Evolutionary conservation across 805 yeast species (phyloP).

Genomic region (Candida berthetii): DNA sequence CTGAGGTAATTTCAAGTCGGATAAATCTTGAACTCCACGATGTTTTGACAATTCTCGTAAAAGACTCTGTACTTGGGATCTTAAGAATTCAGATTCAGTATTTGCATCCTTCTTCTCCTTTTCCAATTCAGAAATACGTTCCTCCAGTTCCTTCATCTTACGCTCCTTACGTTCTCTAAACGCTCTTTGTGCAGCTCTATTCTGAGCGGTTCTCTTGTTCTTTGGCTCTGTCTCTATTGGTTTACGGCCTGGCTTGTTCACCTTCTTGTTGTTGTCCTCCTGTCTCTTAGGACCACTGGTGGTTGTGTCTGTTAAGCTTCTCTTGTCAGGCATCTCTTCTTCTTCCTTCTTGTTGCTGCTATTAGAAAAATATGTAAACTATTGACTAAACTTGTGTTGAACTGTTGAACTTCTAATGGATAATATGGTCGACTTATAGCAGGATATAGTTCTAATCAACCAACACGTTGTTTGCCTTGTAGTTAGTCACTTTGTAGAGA

Average conservation of each 20-base stretch:
- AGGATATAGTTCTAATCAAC: too few species aligned
- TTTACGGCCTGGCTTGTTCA: constrained; percentile 71
- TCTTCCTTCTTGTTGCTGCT: neutral
- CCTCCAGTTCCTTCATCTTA: constrained; percentile 80
- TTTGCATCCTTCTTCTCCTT: constrained; percentile 60
- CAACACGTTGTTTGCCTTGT: too few species aligned
- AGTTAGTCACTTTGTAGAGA: too few species aligned
- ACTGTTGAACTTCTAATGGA: too few species aligned
- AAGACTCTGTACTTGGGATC: constrained; percentile 70
- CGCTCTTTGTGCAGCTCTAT: constrained; percentile 98
- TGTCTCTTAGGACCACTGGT: constrained; percentile 11
- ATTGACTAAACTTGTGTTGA: too few species aligned
- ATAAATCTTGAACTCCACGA: constrained; percentile 30
- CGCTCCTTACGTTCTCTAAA: constrained; percentile 90
- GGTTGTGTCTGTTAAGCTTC: neutral
- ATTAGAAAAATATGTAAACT: neutral
- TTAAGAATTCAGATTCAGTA: constrained; percentile 67
- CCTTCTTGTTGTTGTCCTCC: constrained; percentile 19
- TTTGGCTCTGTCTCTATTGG: constrained; percentile 75
- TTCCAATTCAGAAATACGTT: constrained; percentile 68
- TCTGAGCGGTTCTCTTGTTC: constrained; percentile 90
- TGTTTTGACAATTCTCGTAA: constrained; percentile 64
- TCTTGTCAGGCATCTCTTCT: neutral
- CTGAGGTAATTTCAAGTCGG: constrained; percentile 21
- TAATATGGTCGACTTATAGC: too few species aligned